Evolutionary conservation across 2,329 filamentous ascomycete species (phyloP), one percentile per base, ranked within the genome.

Genomic region (Diaporthe australafricana): DNA sequence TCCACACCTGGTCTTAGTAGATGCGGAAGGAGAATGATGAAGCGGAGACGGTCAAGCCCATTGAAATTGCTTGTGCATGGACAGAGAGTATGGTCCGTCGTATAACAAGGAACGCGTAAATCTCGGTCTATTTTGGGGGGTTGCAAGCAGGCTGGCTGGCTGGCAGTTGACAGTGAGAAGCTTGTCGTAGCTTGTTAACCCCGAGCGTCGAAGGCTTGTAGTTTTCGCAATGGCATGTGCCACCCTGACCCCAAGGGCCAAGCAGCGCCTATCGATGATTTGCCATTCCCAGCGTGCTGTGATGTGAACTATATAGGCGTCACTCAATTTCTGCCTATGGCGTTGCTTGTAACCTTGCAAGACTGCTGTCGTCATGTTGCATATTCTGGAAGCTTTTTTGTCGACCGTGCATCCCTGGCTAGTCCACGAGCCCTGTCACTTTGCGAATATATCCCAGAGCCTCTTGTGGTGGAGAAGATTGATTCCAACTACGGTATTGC

Each of bases 361-460:
- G 66, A 57, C 35, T 42, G 63, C 38, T 72, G 63, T 72, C 63
- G 70, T 72, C 70, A 69, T 62, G 16, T 27, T 72, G 70, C 70
- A 72, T 55, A 22, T 53, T 65, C 45, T 65, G 60, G 60, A 50
- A 65, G 60, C 17, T 63, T 65, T 65, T 11, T 5, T 22, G 30
- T 38, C 12, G n/a, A 25, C 27, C 30, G 60, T 11, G 14, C n/a
- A 30, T 27, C 3, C 22, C 14, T 38, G 45, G 30, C 60, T 38
- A 30, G 30, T 11, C 42, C 42, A 35, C 48, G n/a, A 25, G 27
- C 8, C 11, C 42, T 63, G 25, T 14, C 7, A 48, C 42, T 47
- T 16, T 20, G 32, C 14, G 27, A 25, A 27, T 25, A 20, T 63
- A 12, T 48, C 30, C n/a, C 6, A 35, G 17, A 35, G 42, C 42